phyloP scores from a whole-genome alignment of 2,329 filamentous ascomycete genomes.

The Aureobasidium sp. region DNA sequence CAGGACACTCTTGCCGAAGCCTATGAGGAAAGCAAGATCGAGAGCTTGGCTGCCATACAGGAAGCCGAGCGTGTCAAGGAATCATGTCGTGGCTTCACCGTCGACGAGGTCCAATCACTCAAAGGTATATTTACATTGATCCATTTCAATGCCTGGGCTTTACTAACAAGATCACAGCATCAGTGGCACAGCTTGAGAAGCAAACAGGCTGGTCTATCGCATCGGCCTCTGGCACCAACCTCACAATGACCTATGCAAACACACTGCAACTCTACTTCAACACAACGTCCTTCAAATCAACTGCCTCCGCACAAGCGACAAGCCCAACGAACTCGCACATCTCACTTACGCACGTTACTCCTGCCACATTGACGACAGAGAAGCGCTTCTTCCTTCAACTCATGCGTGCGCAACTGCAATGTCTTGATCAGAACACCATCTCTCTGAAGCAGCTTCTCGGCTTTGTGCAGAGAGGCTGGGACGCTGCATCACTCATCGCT shows the following conservation, averaged over 20 bases:
- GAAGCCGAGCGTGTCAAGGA: conserved; percentile 78
- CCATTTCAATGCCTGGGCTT: neutral
- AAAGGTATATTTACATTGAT: conserved; percentile 54
- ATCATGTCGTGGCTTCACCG: conserved; percentile 83
- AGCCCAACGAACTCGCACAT: conserved; percentile 42
- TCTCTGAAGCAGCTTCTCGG: conserved; percentile 52
- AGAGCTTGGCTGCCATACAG: conserved; percentile 66
- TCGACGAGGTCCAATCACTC: conserved; percentile 69
- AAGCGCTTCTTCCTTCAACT: conserved; percentile 70
- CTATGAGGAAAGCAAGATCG: conserved; percentile 59
- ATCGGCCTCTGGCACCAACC: conserved; percentile 48
- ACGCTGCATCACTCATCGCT: conserved; percentile 53
- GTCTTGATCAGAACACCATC: conserved; percentile 52
- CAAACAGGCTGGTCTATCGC: conserved; percentile 66
- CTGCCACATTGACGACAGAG: conserved; percentile 51
- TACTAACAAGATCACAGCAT: conserved; percentile 47
- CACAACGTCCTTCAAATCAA: conserved; percentile 51
- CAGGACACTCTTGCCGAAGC: conserved; percentile 59
- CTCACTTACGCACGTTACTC: conserved; percentile 63
- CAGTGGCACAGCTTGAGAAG: conserved; percentile 59
- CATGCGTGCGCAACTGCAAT: conserved; percentile 61
- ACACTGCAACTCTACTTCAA: conserved; percentile 71
- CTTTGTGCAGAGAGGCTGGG: conserved; percentile 59
- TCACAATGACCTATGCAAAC: conserved; percentile 68
- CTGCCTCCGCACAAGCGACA: conserved; percentile 17